Percentiles rank a stretch among this genome's conserved stretches.
Evolutionary conservation across 2,329 filamentous ascomycete species (phyloP).

Genomic region (Nectriaceae sp.): DNA sequence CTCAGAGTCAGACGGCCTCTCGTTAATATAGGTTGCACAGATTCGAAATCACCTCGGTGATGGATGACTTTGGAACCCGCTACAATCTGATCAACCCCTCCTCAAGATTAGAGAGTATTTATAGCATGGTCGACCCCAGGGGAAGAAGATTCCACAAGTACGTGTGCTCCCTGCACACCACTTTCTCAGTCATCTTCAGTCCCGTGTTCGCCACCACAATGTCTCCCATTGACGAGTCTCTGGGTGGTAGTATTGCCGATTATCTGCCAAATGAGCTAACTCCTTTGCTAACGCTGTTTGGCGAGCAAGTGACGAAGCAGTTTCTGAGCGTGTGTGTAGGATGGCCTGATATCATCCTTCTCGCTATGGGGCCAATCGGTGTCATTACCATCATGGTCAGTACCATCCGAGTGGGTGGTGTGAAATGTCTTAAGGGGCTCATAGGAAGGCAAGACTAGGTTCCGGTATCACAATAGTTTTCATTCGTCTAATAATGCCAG

Average conservation of each 20-base stretch:
- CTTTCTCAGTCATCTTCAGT: no score
- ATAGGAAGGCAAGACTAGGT: neutral
- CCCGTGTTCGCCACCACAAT: neutral
- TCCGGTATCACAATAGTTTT: no score
- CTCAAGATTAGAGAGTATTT: no score
- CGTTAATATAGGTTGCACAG: no score
- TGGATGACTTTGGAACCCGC: no score
- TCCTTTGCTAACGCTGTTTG: slow-evolving; percentile 34
- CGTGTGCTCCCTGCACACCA: no score
- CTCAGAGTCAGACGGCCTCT: no score
- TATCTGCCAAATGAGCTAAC: neutral
- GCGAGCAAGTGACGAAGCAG: slow-evolving; percentile 48
- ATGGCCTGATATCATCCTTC: slow-evolving; percentile 44
- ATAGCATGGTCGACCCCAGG: no score
- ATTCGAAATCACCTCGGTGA: no score
- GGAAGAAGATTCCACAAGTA: no score
- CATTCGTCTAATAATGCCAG: no score
- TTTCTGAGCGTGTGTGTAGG: slow-evolving; percentile 45
- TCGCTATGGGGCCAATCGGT: slow-evolving; percentile 47
- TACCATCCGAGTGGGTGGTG: slow-evolving; percentile 43
- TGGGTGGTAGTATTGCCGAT: neutral
- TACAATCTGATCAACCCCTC: no score
- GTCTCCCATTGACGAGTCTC: neutral
- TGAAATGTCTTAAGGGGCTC: neutral
- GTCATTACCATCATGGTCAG: slow-evolving; percentile 45